Conservation (phyloP, 805 yeast species). For the Ogataea pilisensis region DNA sequence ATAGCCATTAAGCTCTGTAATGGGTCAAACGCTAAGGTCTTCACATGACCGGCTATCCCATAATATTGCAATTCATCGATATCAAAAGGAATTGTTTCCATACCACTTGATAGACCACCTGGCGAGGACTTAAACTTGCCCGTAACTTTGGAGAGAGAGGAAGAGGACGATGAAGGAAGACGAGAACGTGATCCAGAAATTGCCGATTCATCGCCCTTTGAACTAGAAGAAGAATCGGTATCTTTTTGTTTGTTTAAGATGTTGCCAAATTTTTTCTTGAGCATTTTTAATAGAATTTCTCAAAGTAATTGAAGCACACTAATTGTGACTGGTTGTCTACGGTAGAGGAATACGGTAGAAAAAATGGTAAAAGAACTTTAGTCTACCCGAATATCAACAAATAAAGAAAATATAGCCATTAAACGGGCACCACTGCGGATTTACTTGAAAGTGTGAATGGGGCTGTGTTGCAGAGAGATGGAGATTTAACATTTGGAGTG, state of each 20-base stretch:
- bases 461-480: no score
- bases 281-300: slow-evolving; percentile 8
- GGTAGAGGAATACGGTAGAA: no score
- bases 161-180: slow-evolving; percentile 6
- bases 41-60: slow-evolving; percentile 63
- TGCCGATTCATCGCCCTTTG: no score
- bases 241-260: slow-evolving; percentile 11
- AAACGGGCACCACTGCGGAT: no score
- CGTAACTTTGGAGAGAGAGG: slow-evolving; percentile 4
- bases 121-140: slow-evolving; percentile 14
- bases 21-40: slow-evolving; percentile 77
- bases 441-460: no score
- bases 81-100: slow-evolving; percentile 25
- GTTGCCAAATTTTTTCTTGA: slow-evolving; percentile 18
- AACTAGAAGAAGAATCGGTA: neutral
- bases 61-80: slow-evolving; percentile 35
- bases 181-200: slow-evolving; percentile 1
- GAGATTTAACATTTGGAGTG: no score
- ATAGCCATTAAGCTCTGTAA: slow-evolving; percentile 82
- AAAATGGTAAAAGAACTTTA: no score
- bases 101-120: slow-evolving; percentile 28
- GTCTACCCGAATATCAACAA: no score
- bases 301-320: neutral
- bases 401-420: no score
- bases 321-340: neutral